A percentile compares a stretch with the other conserved stretches of the same genome.
These are phyloP conservation scores for Tetracladium maxilliforme DNA, from an alignment of 2,329 filamentous ascomycete species.

Conservation along the genomic window DNA sequence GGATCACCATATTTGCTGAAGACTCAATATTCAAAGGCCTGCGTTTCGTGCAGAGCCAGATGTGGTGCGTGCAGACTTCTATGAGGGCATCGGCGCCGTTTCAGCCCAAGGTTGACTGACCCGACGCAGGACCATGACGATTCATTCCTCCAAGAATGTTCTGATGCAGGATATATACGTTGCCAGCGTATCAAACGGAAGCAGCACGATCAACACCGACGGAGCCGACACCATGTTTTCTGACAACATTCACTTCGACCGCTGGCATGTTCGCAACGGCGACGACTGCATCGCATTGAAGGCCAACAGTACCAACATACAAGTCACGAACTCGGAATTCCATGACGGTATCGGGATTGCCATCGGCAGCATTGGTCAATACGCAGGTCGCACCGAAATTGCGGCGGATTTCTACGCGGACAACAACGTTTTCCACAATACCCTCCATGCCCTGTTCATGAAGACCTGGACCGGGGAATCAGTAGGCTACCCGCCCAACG, in stretches of 20 bases:
- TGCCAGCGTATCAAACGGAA: constrained; percentile 33
- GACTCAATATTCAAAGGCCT: constrained; percentile 32
- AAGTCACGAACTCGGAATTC: constrained; percentile 24
- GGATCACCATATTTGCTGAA: constrained; percentile 32
- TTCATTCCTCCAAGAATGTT: constrained; percentile 29
- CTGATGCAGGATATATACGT: constrained; percentile 34
- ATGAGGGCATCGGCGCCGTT: too few species aligned
- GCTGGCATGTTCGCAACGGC: constrained; percentile 1
- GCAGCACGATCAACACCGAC: constrained; percentile 2
- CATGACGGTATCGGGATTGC: constrained; percentile 26
- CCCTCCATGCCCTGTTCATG: constrained; percentile 23
- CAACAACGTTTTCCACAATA: constrained; percentile 22
- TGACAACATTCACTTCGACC: not conserved
- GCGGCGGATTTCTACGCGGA: constrained; percentile 23
- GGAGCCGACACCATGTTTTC: constrained; percentile 1
- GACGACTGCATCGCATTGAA: constrained; percentile 2
- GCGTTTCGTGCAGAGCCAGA: constrained; percentile 39
- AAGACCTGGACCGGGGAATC: constrained; percentile 33
- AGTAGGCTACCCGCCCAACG: constrained; percentile 28
- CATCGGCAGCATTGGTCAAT: constrained; percentile 32
- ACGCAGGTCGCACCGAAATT: constrained; percentile 23
- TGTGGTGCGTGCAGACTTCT: too few species aligned
- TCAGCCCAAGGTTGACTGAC: too few species aligned
- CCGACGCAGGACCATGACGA: constrained; percentile 38
- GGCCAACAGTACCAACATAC: constrained; percentile 2